Conservation (phyloP, 169 alveolate genomes). For the Pseudocohnilembus persalinus region DNA sequence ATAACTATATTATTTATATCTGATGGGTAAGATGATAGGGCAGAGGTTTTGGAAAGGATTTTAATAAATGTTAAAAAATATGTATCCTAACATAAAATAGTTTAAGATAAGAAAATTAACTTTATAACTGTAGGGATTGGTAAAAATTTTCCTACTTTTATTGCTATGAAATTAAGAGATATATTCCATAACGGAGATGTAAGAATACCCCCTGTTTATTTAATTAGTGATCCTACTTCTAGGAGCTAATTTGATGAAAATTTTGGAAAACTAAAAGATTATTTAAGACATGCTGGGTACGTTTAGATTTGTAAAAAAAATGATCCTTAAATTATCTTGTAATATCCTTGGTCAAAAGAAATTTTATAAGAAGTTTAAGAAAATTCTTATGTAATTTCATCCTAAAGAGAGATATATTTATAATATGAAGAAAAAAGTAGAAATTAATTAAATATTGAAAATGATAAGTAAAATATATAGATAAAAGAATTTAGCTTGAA, state of each 20-base stretch:
- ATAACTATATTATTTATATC: constrained; percentile 32
- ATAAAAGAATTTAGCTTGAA: too few relatives aligned
- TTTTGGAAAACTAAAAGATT: background rate
- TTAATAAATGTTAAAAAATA: background rate
- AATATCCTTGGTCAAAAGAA: too few relatives aligned
- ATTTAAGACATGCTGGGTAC: background rate
- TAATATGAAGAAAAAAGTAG: too few relatives aligned
- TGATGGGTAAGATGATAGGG: constrained; percentile 37
- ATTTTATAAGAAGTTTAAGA: too few relatives aligned
- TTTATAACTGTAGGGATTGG: constrained; percentile 38
- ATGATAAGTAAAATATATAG: too few relatives aligned
- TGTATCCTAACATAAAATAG: background rate
- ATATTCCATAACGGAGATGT: constrained; percentile 38
- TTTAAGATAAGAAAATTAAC: constrained; percentile 12
- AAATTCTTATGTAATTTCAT: too few relatives aligned
- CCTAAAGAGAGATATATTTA: too few relatives aligned
- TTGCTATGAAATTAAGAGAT: constrained; percentile 42
- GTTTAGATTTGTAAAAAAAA: background rate
- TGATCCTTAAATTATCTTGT: background rate
- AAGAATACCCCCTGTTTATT: constrained; percentile 28
- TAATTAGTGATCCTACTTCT: constrained; percentile 1
- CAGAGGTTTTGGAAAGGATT: background rate
- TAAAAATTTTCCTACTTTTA: constrained; percentile 25
- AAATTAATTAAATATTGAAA: too few relatives aligned
- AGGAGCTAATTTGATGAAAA: background rate